Evolutionary conservation across 352 stramenopile genomes (phyloP).

Genomic region (Pythium periplocum): DNA sequence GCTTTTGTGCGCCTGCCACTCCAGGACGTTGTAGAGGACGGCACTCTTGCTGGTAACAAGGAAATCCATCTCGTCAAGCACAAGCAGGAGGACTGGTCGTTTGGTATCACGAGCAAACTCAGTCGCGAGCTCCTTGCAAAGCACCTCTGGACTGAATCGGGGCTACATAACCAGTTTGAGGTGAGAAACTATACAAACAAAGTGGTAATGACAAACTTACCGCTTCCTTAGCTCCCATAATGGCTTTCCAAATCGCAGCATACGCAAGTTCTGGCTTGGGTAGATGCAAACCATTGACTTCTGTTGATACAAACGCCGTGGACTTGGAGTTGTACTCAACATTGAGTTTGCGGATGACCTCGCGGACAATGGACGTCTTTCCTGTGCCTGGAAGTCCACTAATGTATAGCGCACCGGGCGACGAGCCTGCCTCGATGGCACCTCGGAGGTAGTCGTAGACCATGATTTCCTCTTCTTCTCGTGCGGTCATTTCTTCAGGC

Average conservation of each 20-base stretch:
- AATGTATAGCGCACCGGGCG: conserved; percentile 58
- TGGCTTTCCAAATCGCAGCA: conserved; percentile 51
- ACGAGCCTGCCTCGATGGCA: conserved; percentile 47
- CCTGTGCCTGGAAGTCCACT: conserved; percentile 60
- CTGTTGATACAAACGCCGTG: conserved; percentile 49
- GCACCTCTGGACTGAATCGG: conserved; percentile 23
- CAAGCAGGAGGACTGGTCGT: conserved; percentile 48
- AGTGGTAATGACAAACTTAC: background rate
- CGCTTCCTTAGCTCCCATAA: conserved; percentile 21
- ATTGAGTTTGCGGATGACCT: conserved; percentile 51
- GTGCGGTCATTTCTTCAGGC: conserved; percentile 44
- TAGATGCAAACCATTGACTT: conserved; percentile 69
- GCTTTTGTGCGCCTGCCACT: conserved; percentile 52
- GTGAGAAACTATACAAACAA: background rate
- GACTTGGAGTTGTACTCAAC: conserved; percentile 24
- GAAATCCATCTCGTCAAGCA: conserved; percentile 80
- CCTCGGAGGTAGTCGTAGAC: conserved; percentile 49
- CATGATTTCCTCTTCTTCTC: conserved; percentile 52
- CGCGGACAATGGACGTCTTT: conserved; percentile 71
- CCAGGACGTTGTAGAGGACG: conserved; percentile 76
- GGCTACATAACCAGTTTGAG: conserved; percentile 2
- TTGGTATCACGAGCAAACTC: conserved; percentile 36
- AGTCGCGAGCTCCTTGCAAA: conserved; percentile 40
- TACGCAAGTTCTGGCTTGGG: conserved; percentile 63
- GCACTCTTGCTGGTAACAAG: conserved; percentile 67